phyloP scores from a whole-genome alignment of 1,139 yeast species.

The Komagataea norvegica region DNA sequence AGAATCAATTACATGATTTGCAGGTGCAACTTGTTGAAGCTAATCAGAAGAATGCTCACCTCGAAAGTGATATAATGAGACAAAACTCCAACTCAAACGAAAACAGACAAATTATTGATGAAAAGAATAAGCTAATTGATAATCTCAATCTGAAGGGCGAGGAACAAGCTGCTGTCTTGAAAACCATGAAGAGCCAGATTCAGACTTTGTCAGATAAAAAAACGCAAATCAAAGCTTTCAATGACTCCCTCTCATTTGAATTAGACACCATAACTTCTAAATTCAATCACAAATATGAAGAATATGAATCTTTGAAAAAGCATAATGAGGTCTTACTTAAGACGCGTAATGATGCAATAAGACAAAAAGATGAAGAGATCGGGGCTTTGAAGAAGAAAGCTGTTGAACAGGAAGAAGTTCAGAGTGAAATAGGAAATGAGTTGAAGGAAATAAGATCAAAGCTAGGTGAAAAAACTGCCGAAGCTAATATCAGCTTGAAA shows the following conservation, averaged over 20 bases:
- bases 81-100: background rate
- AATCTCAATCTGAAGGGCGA: slow-evolving; percentile 2
- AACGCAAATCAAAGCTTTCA: background rate
- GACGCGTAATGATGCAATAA: slow-evolving; percentile 4
- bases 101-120: too few relatives aligned
- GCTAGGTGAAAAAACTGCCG: slow-evolving; percentile 14
- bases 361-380: slow-evolving; percentile 10
- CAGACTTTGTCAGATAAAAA: background rate
- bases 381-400: slow-evolving; percentile 1
- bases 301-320: slow-evolving; percentile 1
- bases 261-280: slow-evolving; percentile 2
- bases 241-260: slow-evolving; percentile 1
- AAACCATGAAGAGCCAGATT: background rate
- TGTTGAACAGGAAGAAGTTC: background rate
- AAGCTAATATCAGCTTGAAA: slow-evolving; percentile 4
- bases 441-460: slow-evolving; percentile 12
- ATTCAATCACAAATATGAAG: slow-evolving; percentile 4
- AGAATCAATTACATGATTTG: background rate
- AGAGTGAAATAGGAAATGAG: background rate
- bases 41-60: background rate
- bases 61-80: slow-evolving; percentile 1
- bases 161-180: background rate
- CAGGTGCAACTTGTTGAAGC: background rate
- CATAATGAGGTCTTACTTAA: slow-evolving; percentile 3
- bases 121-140: background rate